These are phyloP conservation scores for Wickerhamomyces queroliae DNA, from an alignment of 805 yeast species.

Conservation along the genomic window DNA sequence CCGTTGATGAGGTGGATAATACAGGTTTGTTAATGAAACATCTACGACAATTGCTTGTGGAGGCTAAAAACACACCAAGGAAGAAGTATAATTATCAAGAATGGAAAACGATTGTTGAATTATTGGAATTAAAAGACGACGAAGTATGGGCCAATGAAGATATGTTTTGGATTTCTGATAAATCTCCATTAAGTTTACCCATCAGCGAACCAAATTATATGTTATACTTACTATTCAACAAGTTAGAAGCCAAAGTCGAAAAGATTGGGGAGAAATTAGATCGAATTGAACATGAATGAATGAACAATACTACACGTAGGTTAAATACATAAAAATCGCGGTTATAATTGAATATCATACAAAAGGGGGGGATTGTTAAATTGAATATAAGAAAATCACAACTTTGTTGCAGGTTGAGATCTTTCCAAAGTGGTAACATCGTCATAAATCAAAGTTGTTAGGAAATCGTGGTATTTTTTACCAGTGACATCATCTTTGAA, in stretches of 20 bases:
- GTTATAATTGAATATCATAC: no score
- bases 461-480: conserved; percentile 68
- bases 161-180: conserved; percentile 58
- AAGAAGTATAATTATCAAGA: conserved; percentile 43
- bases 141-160: conserved; percentile 19
- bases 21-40: conserved; percentile 20
- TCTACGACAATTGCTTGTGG: conserved; percentile 9
- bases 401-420: conserved; percentile 13
- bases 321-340: no score
- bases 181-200: conserved; percentile 67
- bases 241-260: conserved; percentile 12
- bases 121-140: conserved; percentile 23
- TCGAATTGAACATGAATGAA: no score
- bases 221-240: conserved; percentile 28
- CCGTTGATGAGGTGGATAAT: no score
- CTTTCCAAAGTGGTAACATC: conserved; percentile 49
- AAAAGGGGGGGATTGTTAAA: no score
- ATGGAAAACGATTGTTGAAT: conserved; percentile 39
- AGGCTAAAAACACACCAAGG: conserved; percentile 12
- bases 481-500: conserved; percentile 71
- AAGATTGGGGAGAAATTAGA: no score
- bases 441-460: conserved; percentile 72
- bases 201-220: conserved; percentile 64
- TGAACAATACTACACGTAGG: no score
- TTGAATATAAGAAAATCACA: conserved; percentile 9